A percentile compares a stretch with the other conserved stretches of the same genome.
These are phyloP conservation scores for Hemisphaericaspora nanyangensis DNA, from an alignment of 805 yeast genomes.

Conservation along the genomic window DNA sequence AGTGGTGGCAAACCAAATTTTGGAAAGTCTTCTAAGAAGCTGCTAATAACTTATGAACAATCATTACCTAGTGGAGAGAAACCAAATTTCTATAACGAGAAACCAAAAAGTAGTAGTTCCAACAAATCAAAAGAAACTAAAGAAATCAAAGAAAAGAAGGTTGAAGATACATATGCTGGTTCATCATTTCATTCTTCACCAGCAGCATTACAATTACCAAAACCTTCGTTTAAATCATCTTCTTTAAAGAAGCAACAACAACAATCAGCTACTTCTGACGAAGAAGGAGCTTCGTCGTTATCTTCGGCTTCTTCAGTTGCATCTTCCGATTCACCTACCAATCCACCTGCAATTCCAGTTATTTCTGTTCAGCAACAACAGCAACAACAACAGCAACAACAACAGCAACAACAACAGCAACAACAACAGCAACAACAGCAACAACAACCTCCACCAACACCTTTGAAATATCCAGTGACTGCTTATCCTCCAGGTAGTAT, in stretches of 20 bases:
- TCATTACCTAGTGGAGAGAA: constrained; percentile 26
- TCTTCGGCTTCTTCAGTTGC: constrained; percentile 9
- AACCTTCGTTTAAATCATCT: constrained; percentile 45
- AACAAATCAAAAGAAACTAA: constrained; percentile 11
- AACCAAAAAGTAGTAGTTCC: constrained; percentile 4
- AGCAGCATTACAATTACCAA: constrained; percentile 52
- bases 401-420: constrained; percentile 9
- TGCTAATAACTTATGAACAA: constrained; percentile 6
- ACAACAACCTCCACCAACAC: background rate
- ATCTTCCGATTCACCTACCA: constrained; percentile 2
- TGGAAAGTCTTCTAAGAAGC: constrained; percentile 6
- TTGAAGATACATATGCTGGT: constrained; percentile 47
- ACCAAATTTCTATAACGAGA: constrained; percentile 16
- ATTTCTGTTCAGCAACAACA: constrained; percentile 3
- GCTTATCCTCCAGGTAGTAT: constrained; percentile 24
- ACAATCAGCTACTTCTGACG: constrained; percentile 4
- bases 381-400: too few species aligned
- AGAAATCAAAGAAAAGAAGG: constrained; percentile 7
- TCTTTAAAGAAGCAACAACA: constrained; percentile 13
- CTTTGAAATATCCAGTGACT: constrained; percentile 26
- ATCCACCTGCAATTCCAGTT: constrained; percentile 4
- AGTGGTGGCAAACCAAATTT: constrained; percentile 1
- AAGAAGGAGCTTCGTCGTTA: constrained; percentile 4
- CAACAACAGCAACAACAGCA: constrained; percentile 4
- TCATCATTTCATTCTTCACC: constrained; percentile 56